These are phyloP conservation scores for Fibroporia radiculosa DNA, from an alignment of 768 basidiomycete genomes.

Conservation along the genomic window DNA sequence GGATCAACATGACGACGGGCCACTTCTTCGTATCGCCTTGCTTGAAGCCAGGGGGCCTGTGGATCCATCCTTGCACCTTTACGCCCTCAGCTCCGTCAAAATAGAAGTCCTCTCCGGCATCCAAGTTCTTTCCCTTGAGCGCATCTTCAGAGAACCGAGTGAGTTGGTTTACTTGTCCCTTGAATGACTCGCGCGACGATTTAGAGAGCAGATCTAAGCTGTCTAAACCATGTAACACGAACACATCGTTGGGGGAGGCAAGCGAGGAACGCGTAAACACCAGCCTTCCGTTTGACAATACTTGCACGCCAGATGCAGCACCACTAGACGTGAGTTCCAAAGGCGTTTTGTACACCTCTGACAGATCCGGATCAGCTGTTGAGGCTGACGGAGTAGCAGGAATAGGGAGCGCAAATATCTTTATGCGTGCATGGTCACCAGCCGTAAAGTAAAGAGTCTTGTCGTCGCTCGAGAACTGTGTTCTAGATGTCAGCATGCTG, in stretches of 20 bases:
- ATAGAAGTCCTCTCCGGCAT: constrained; percentile 74
- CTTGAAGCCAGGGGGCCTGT: constrained; percentile 76
- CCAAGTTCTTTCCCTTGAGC: constrained; percentile 51
- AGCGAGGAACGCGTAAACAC: constrained; percentile 71
- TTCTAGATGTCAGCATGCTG: background rate
- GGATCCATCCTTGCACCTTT: constrained; percentile 76
- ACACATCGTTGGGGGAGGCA: constrained; percentile 75
- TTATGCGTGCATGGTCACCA: constrained; percentile 71
- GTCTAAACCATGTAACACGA: constrained; percentile 45
- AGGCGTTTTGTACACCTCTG: constrained; percentile 42
- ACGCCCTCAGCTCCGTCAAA: constrained; percentile 77
- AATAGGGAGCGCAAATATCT: constrained; percentile 63
- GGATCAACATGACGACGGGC: constrained; percentile 76
- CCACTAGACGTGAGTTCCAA: constrained; percentile 50
- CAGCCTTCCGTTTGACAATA: constrained; percentile 52
- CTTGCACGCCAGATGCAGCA: constrained; percentile 53
- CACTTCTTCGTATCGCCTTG: constrained; percentile 59
- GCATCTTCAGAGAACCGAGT: constrained; percentile 56
- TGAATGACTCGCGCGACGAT: constrained; percentile 14
- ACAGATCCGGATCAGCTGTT: constrained; percentile 41
- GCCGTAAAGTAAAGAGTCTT: constrained; percentile 64
- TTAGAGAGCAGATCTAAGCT: constrained; percentile 29
- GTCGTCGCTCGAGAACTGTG: constrained; percentile 72
- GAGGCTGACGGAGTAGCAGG: constrained; percentile 53
- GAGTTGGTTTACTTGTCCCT: constrained; percentile 41